Evolutionary conservation across 2,329 filamentous ascomycete species (phyloP).

Genomic region (Rasamsonia emersonii): DNA sequence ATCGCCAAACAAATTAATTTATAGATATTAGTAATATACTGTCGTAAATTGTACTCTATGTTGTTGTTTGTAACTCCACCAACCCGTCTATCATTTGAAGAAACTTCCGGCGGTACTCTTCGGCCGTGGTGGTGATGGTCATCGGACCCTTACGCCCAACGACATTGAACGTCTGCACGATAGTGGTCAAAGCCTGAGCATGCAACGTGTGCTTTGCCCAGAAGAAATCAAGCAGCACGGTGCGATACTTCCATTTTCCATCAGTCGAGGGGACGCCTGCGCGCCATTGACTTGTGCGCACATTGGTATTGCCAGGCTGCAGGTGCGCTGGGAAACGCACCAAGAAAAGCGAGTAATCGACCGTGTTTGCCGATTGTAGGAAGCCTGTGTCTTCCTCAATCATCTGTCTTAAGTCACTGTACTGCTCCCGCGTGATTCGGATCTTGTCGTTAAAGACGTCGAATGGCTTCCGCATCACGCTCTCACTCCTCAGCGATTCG

Average conservation of each 20-base stretch:
- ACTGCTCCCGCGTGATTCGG: slow-evolving; percentile 46
- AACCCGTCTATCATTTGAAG: slow-evolving; percentile 43
- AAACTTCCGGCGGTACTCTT: slow-evolving; percentile 57
- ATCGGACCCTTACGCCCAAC: slow-evolving; percentile 59
- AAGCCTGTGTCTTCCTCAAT: slow-evolving; percentile 56
- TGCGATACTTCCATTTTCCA: slow-evolving; percentile 59
- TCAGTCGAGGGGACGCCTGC: slow-evolving; percentile 53
- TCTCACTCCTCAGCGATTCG: slow-evolving; percentile 54
- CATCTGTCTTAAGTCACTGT: slow-evolving; percentile 46
- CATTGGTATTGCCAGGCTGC: slow-evolving; percentile 23
- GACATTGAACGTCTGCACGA: slow-evolving; percentile 57
- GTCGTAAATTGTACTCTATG: not conserved
- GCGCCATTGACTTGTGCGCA: slow-evolving; percentile 45
- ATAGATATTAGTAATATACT: not conserved
- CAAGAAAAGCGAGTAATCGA: slow-evolving; percentile 69
- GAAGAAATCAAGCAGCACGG: slow-evolving; percentile 65
- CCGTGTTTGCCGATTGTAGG: slow-evolving; percentile 54
- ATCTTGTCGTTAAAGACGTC: slow-evolving; percentile 62
- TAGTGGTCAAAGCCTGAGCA: slow-evolving; percentile 55
- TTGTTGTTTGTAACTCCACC: slow-evolving; percentile 30
- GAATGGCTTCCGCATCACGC: slow-evolving; percentile 56
- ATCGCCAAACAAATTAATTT: too few relatives aligned
- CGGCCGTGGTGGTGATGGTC: slow-evolving; percentile 62
- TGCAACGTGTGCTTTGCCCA: slow-evolving; percentile 66
- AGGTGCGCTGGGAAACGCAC: slow-evolving; percentile 47